phyloP scores from a whole-genome alignment of 371 early-diverging fungal genomes.

The Apophysomyces trapeziformis region DNA sequence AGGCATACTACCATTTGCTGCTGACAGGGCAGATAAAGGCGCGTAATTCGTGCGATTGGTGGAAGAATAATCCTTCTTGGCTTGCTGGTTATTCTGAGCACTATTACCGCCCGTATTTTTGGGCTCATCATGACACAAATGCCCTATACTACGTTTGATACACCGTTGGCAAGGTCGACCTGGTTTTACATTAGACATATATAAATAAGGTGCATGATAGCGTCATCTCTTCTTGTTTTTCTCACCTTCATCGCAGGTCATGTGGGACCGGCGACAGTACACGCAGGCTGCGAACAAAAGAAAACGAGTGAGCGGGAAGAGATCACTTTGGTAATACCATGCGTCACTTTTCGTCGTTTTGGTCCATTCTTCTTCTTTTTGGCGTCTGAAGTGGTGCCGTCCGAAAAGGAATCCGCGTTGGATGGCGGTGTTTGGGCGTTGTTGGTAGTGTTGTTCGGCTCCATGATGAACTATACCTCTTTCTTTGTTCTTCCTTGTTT shows the following conservation, averaged over 20 bases:
- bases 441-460: not conserved
- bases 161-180: slow-evolving; percentile 91
- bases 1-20: slow-evolving; percentile 18
- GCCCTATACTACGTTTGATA: slow-evolving; percentile 86
- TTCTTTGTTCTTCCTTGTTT: not conserved
- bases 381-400: not conserved
- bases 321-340: not conserved
- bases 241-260: slow-evolving; percentile 74
- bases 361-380: slow-evolving; percentile 1
- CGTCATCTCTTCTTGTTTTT: not conserved
- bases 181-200: slow-evolving; percentile 8
- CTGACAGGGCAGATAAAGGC: slow-evolving; percentile 22
- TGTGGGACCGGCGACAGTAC: slow-evolving; percentile 82
- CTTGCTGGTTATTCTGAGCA: not conserved
- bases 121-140: slow-evolving; percentile 78
- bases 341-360: slow-evolving; percentile 7
- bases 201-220: not conserved
- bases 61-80: slow-evolving; percentile 16
- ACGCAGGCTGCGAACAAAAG: slow-evolving; percentile 61
- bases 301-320: not conserved
- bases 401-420: slow-evolving; percentile 2
- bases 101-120: not conserved
- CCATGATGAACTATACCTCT: not conserved
- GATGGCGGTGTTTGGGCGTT: slow-evolving; percentile 6
- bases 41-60: not conserved